Evolutionary conservation across 1,284 basidiomycete species (phyloP), one percentile per base, ranked within the genome.

Genomic region (Melampsora larici-populina): DNA sequence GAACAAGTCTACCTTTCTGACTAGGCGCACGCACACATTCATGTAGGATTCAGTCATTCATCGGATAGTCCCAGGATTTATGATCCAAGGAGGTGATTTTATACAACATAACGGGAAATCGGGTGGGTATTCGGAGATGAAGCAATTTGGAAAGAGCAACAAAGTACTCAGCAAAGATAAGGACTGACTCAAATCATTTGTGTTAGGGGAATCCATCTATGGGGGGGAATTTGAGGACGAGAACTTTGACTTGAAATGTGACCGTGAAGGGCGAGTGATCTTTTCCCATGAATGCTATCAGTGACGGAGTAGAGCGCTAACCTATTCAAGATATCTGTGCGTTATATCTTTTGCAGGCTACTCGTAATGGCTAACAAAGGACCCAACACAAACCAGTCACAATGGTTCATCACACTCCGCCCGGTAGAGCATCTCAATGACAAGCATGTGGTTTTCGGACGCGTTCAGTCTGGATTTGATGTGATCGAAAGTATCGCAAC

Each of bases 21-120:
- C 21, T n/a, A 40, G n/a, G 8, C 36, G n/a, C 21, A 11, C 55
- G 26, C 21, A 26, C 43, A 17, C 29, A 15, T 71, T 62, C 51
- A 48, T 55, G 51, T 62, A 75, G 73, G 65, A 48, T 24, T 75
- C 73, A 26, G 64, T 55, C 29, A 64, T 75, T 18, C 73, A 75
- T 75, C 63, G 73, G 36, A 68, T 75, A 8, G 65, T 75, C 4
- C 65, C 73, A 24, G 55, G 49, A 33, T 75, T 75, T 26, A 75
- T 75, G 73, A 75, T 75, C 9, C 73, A 75, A 68, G 73, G 73
- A 36, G 73, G 73, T 18, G 73, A 75, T 60, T 40, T 75, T n/a
- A 68, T 75, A n/a, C 65, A 66, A 21, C 40, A 68, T 2, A 60
- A 75, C 29, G 73, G 73, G 13, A 75, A 75, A 67, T 66, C 64